Evolutionary conservation across 257 asterid species (phyloP), one percentile per base, ranked within the genome.

Genomic region (Ocimum tenuiflorum): DNA sequence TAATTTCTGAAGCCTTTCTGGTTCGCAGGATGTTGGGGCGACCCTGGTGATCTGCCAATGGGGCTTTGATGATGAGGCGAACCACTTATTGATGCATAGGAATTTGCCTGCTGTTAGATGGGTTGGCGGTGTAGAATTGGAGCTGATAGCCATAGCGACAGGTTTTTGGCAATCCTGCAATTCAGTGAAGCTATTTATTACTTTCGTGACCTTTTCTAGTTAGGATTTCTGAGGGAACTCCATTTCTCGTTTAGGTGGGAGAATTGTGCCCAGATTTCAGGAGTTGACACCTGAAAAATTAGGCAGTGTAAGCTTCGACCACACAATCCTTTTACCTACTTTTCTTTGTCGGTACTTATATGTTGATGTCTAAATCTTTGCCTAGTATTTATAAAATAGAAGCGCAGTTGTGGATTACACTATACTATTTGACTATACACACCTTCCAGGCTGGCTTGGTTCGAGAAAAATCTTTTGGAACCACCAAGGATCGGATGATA

Each of bases 361-460:
- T n/a, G n/a, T n/a, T n/a, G n/a, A 63, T 17, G 38, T 43, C 17
- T 45, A 38, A 12, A 56, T 35, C 43, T 38, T n/a, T n/a, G n/a
- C n/a, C n/a, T n/a, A n/a, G n/a, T n/a, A n/a, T n/a, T n/a, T n/a
- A n/a, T n/a, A n/a, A n/a, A n/a, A n/a, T n/a, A n/a, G n/a, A n/a
- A n/a, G n/a, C n/a, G n/a, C n/a, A n/a, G n/a, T n/a, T n/a, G n/a
- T n/a, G n/a, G n/a, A n/a, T n/a, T n/a, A n/a, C n/a, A n/a, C n/a
- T n/a, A n/a, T n/a, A n/a, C n/a, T n/a, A n/a, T n/a, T n/a, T n/a
- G n/a, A n/a, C n/a, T n/a, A n/a, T n/a, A n/a, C n/a, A n/a, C n/a
- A n/a, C n/a, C n/a, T n/a, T n/a, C n/a, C n/a, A 89, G 98, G 97
- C 98, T 47, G 97, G 98, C 63, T 80, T 92, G 83, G 95, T 92